phyloP scores from a whole-genome alignment of 2,329 filamentous ascomycete species.

The Claviceps monticola region DNA sequence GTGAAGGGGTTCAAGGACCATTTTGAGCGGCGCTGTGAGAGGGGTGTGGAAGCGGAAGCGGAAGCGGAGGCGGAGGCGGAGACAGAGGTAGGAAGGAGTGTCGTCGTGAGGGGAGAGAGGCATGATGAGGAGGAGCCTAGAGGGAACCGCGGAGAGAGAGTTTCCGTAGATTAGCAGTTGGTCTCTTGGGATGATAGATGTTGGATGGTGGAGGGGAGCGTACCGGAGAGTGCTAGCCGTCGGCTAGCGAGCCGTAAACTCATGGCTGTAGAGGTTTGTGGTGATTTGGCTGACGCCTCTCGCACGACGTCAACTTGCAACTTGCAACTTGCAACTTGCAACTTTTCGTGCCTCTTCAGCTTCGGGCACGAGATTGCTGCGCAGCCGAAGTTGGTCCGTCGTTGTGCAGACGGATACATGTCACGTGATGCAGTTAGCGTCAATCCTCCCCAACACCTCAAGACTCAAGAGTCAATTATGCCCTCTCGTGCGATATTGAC shows the following conservation, averaged over 20 bases:
- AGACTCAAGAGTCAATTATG: no score
- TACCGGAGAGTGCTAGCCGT: constrained; percentile 48
- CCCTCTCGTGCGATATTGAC: no score
- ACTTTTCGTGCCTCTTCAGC: background rate
- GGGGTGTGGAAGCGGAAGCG: background rate
- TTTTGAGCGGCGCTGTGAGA: constrained; percentile 25
- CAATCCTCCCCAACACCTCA: background rate
- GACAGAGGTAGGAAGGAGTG: constrained; percentile 7
- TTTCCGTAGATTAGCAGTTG: background rate
- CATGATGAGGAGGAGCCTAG: constrained; percentile 5
- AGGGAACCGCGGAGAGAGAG: background rate
- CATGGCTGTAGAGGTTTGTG: constrained; percentile 31
- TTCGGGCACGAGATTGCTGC: background rate
- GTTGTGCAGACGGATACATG: background rate
- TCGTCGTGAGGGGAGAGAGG: constrained; percentile 7
- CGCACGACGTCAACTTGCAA: background rate
- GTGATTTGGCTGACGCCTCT: background rate
- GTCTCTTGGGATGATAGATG: background rate
- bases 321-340: background rate
- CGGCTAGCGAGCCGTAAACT: constrained; percentile 49
- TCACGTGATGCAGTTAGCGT: background rate
- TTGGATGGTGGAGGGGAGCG: constrained; percentile 8
- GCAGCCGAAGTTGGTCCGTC: constrained; percentile 14
- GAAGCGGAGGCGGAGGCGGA: background rate
- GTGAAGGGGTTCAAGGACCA: constrained; percentile 29